Evolutionary conservation across 495 filamentous ascomycete genomes (phyloP).

Genomic region (Neurospora sp.): DNA sequence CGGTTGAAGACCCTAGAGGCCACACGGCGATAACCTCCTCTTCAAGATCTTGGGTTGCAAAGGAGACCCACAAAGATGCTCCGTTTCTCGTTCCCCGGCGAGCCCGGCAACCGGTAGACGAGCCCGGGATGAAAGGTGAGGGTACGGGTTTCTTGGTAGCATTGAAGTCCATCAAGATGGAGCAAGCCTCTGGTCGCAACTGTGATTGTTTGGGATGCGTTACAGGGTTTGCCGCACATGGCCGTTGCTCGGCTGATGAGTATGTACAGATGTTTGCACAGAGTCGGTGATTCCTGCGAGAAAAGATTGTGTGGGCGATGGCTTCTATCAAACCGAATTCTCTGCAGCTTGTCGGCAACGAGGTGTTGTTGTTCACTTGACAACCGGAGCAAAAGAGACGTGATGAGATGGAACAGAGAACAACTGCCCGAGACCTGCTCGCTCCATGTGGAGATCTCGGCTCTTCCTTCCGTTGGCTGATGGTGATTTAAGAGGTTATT

Average conservation of each 20-base stretch:
- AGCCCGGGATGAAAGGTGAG: neutral
- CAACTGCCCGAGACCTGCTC: neutral
- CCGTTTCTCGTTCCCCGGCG: neutral
- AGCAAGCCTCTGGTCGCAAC: neutral
- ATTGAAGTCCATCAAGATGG: neutral
- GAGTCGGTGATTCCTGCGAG: neutral
- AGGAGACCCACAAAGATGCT: neutral
- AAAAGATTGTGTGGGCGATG: neutral
- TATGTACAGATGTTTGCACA: neutral
- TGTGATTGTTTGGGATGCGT: neutral
- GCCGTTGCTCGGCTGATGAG: neutral
- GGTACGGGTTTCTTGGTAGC: neutral
- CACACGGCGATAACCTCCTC: neutral
- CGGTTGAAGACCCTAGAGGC: neutral
- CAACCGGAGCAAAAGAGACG: neutral
- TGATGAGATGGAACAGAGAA: neutral
- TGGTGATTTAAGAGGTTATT: neutral
- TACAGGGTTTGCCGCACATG: neutral
- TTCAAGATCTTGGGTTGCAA: neutral
- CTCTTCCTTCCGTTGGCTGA: neutral
- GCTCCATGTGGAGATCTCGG: neutral
- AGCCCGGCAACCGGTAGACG: neutral
- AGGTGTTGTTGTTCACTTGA: neutral
- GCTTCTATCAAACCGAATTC: neutral
- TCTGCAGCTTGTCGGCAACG: neutral